Evolutionary conservation across 2,329 filamentous ascomycete species (phyloP).

Genomic region (Pseudogymnoascus sp.): DNA sequence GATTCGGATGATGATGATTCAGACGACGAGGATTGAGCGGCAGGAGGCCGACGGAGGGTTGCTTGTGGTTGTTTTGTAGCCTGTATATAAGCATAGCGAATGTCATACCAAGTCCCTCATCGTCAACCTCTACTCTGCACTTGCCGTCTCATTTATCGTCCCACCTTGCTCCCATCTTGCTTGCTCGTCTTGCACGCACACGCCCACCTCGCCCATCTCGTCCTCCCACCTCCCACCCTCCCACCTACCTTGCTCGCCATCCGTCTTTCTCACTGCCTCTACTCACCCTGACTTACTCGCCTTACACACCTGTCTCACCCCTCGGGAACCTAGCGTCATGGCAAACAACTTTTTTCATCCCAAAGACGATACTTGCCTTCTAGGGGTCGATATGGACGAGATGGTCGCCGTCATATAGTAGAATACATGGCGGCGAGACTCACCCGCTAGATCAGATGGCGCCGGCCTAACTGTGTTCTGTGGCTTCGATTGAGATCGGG

Average conservation of each 20-base stretch:
- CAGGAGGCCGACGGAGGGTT: no score
- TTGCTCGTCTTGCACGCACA: background rate
- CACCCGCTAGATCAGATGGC: slow-evolving; percentile 2
- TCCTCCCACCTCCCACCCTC: background rate
- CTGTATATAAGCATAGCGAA: background rate
- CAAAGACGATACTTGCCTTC: background rate
- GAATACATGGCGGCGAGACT: background rate
- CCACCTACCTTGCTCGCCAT: background rate
- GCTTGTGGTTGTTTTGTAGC: background rate
- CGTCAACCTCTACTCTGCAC: background rate
- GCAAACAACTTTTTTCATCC: background rate
- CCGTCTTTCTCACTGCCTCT: background rate
- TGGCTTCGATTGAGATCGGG: background rate
- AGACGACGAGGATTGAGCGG: background rate
- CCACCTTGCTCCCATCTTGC: no score
- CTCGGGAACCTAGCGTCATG: slow-evolving; percentile 2
- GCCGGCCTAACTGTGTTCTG: background rate
- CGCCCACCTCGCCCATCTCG: background rate
- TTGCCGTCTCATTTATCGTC: background rate
- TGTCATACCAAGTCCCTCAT: background rate
- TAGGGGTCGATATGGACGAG: slow-evolving; percentile 38
- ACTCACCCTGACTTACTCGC: background rate
- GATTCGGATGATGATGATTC: background rate
- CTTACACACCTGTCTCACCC: background rate
- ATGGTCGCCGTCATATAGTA: slow-evolving; percentile 36